phyloP scores from a whole-genome alignment of 2,329 filamentous ascomycete species.

The Talaromyces sp. region DNA sequence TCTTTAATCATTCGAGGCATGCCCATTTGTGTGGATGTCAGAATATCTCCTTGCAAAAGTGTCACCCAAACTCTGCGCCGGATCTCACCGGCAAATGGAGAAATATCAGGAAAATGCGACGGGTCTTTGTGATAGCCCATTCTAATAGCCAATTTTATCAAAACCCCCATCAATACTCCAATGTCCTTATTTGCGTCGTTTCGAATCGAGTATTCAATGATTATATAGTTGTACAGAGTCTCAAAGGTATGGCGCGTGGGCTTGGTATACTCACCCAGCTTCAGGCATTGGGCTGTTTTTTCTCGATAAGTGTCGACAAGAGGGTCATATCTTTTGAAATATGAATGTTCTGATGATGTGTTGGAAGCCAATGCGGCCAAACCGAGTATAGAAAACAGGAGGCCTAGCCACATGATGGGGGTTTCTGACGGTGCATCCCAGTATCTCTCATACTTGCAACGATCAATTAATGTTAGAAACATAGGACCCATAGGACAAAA shows the following conservation, averaged over 20 bases:
- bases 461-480: background rate
- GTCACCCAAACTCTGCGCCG: background rate
- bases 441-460: background rate
- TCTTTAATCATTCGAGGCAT: background rate
- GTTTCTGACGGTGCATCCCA: background rate
- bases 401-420: background rate
- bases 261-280: background rate
- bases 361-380: background rate
- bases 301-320: background rate
- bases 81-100: background rate
- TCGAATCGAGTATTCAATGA: background rate
- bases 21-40: background rate
- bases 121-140: background rate
- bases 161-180: background rate
- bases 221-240: background rate
- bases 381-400: conserved; percentile 1
- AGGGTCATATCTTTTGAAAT: background rate
- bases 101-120: background rate
- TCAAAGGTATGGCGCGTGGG: background rate
- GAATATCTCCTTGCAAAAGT: background rate
- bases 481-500: too few species aligned
- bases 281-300: background rate
- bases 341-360: background rate
- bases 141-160: background rate
- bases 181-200: background rate